Conservation (phyloP, 2,329 filamentous ascomycete species). For the Dothiorella sarmentorum region DNA sequence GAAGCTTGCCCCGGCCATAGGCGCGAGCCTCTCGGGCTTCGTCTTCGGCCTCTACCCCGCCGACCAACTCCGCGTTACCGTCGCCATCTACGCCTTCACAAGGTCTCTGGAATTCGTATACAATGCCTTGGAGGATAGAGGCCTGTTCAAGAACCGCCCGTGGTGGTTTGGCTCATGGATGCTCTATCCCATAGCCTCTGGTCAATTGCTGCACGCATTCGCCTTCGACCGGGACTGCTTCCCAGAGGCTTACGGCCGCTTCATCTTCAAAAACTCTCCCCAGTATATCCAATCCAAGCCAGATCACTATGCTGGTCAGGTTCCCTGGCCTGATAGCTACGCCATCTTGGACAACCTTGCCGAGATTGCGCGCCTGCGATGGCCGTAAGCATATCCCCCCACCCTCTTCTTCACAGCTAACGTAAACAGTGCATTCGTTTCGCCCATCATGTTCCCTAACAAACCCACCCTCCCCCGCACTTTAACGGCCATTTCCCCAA, state of each 20-base stretch:
- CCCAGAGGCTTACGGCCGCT: conserved; percentile 56
- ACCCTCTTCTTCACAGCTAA: conserved; percentile 21
- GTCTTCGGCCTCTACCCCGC: conserved; percentile 73
- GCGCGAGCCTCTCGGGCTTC: conserved; percentile 81
- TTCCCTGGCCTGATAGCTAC: conserved; percentile 71
- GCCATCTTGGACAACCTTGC: conserved; percentile 79
- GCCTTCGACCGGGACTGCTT: conserved; percentile 53
- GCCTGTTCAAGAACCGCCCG: conserved; percentile 63
- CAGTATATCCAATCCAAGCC: conserved; percentile 77
- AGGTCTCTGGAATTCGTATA: conserved; percentile 82
- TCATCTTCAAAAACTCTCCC: conserved; percentile 67
- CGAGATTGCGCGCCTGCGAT: conserved; percentile 74
- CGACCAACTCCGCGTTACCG: conserved; percentile 69
- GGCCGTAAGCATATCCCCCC: conserved; percentile 60
- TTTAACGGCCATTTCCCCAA: conserved; percentile 67
- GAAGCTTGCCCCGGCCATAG: conserved; percentile 80
- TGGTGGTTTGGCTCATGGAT: conserved; percentile 58
- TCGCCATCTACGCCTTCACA: conserved; percentile 78
- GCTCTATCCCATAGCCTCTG: conserved; percentile 48
- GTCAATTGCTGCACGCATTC: conserved; percentile 50
- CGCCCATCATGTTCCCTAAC: conserved; percentile 80
- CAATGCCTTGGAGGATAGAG: conserved; percentile 73
- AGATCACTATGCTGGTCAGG: conserved; percentile 59
- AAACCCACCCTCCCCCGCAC: conserved; percentile 61
- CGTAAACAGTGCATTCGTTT: conserved; percentile 63